Evolutionary conservation across 257 asterid genomes (phyloP).

Genomic region (Petunia axillaris): DNA sequence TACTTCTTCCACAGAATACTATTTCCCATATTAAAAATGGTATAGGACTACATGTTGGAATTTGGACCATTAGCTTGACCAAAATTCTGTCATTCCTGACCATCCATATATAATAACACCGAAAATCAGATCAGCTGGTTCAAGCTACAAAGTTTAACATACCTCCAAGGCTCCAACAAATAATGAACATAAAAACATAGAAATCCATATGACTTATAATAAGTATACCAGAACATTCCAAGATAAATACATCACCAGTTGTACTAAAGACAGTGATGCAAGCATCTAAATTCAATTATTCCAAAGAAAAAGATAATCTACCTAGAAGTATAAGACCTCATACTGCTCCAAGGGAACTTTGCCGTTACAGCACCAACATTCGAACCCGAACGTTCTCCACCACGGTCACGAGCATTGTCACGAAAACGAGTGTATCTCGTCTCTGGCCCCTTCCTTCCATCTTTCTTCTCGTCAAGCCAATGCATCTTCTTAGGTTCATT

Average conservation of each 20-base stretch:
- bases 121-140: neutral
- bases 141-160: neutral
- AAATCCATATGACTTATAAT: neutral
- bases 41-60: neutral
- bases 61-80: neutral
- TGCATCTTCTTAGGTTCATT: constrained; percentile 74
- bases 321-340: constrained; percentile 54
- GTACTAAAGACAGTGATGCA: neutral
- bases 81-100: neutral
- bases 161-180: neutral
- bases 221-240: neutral
- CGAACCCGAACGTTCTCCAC: constrained; percentile 4
- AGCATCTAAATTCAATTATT: neutral
- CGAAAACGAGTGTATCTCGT: constrained; percentile 35
- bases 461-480: constrained; percentile 80
- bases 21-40: neutral
- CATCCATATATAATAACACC: neutral
- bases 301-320: constrained; percentile 28
- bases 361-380: constrained; percentile 35
- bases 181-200: neutral
- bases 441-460: constrained; percentile 43
- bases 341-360: constrained; percentile 92
- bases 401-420: neutral
- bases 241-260: neutral
- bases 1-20: neutral